Evolutionary conservation across 2,329 filamentous ascomycete species (phyloP), one percentile per base, ranked within the genome.

Genomic region (Epichloe coenophiala): DNA sequence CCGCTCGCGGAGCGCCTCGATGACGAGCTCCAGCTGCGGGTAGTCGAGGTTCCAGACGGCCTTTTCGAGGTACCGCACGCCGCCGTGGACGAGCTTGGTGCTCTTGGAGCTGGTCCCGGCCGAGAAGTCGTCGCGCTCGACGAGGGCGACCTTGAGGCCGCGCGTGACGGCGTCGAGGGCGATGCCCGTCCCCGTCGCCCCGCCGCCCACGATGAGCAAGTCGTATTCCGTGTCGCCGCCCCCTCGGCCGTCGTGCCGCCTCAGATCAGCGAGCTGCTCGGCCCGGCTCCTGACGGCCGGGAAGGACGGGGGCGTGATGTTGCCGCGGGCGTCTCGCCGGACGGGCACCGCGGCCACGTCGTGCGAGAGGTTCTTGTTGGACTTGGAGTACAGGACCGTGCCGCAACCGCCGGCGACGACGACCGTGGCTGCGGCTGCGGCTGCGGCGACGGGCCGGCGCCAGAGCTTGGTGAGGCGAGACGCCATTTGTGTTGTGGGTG

Each of bases 11-110:
- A 93, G 76, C 38, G 86, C 86, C 68, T 93, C 86, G 65, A 83
- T 84, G 60, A 93, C 86, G 45, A 93, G 77, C 62, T 83, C 73
- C 62, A 88, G 86, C 76, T 93, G 86, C 58, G 82, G 83, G 65
- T 89, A 90, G 66, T 93, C 86, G 60, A 91, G 72, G 64, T 90
- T 86, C 82, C 83, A 88, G 47, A 93, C 81, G 50, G 86, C 86
- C 72, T 93, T 93, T 66, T 93, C 87, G 52, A 93, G 73, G 64
- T 91, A 93, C 57, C 86, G 79, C 53, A 93, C 87, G 61, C 86
- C 86, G 58, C 86, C 86, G 67, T 93, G 86, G 17, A 93, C 87
- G 49, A 93, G 75, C 69, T 93, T 93, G 46, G 86, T 93, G 70
- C 84, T 89, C 72, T 91, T 91, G 66, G 84, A 88, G 71, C 84